Conservation (phyloP, 1,139 yeast species). For the Scheffersomyces lignicola region DNA sequence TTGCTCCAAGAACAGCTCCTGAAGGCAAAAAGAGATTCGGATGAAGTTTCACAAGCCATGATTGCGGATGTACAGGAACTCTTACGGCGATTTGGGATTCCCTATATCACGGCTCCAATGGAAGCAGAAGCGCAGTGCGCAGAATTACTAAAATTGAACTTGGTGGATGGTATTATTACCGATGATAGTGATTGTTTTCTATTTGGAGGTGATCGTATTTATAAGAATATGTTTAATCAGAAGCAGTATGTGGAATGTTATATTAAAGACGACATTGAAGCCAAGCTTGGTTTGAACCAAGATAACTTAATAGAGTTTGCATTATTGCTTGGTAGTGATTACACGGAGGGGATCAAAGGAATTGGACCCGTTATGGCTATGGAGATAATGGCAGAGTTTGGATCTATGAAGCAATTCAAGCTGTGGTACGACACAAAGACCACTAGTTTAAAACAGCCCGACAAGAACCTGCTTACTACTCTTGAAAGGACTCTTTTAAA, state of each 20-base stretch:
- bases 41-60: constrained; percentile 87
- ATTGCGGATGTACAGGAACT: constrained; percentile 87
- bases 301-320: constrained; percentile 75
- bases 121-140: constrained; percentile 99
- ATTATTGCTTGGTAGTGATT: constrained; percentile 84
- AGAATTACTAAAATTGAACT: constrained; percentile 56
- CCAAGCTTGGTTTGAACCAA: constrained; percentile 66
- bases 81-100: constrained; percentile 84
- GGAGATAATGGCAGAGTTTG: constrained; percentile 91
- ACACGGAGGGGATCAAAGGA: constrained; percentile 88
- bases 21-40: constrained; percentile 81
- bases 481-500: constrained; percentile 52
- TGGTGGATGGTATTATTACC: constrained; percentile 94
- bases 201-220: constrained; percentile 84
- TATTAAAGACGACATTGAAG: constrained; percentile 55
- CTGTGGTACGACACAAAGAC: constrained; percentile 40
- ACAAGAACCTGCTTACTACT: constrained; percentile 20
- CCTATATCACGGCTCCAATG: constrained; percentile 93
- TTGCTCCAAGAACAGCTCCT: constrained; percentile 58
- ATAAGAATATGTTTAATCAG: constrained; percentile 93
- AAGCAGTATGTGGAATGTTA: constrained; percentile 91
- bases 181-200: constrained; percentile 97
- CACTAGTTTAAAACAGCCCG: constrained; percentile 15
- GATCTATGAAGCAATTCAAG: constrained; percentile 34
- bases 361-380: constrained; percentile 91